Evolutionary conservation across 768 basidiomycete species (phyloP).

Genomic region (Pleurotus tuber-regium): DNA sequence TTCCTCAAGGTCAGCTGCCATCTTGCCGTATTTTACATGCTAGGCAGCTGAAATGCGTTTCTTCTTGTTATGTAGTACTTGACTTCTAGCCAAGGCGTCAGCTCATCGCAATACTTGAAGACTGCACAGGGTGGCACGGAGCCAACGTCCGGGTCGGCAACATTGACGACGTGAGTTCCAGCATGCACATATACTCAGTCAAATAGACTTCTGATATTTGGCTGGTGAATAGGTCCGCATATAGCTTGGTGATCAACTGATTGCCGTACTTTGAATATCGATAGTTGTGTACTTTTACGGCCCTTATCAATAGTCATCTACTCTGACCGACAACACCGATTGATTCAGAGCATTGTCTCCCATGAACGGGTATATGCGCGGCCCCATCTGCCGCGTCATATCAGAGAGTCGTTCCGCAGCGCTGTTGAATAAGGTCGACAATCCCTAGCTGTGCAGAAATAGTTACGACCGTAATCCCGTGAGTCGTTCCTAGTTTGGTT

Average conservation of each 20-base stretch:
- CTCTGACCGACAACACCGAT: slow-evolving; percentile 19
- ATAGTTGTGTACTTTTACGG: neutral
- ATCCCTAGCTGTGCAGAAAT: too few relatives aligned
- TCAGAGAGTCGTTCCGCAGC: too few relatives aligned
- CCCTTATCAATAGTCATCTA: neutral
- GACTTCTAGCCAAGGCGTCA: slow-evolving; percentile 40
- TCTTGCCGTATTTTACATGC: neutral
- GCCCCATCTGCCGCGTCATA: too few relatives aligned
- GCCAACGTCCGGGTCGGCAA: slow-evolving; percentile 55
- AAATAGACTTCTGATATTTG: neutral
- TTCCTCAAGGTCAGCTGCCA: slow-evolving; percentile 45
- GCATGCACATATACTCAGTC: neutral
- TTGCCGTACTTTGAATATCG: neutral
- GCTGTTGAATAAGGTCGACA: too few relatives aligned
- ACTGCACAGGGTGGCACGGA: slow-evolving; percentile 65
- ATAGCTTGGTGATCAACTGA: slow-evolving; percentile 45
- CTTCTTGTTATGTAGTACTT: slow-evolving; percentile 40
- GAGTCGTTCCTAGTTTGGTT: too few relatives aligned
- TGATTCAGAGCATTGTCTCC: too few relatives aligned
- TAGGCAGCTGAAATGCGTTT: neutral
- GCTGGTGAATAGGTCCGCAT: slow-evolving; percentile 34
- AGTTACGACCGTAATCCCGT: too few relatives aligned
- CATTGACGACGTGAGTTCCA: slow-evolving; percentile 48
- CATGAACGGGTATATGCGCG: too few relatives aligned
- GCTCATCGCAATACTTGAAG: slow-evolving; percentile 51